Conservation (phyloP, 139 green algal genomes). For the Picochlorum sp. region DNA sequence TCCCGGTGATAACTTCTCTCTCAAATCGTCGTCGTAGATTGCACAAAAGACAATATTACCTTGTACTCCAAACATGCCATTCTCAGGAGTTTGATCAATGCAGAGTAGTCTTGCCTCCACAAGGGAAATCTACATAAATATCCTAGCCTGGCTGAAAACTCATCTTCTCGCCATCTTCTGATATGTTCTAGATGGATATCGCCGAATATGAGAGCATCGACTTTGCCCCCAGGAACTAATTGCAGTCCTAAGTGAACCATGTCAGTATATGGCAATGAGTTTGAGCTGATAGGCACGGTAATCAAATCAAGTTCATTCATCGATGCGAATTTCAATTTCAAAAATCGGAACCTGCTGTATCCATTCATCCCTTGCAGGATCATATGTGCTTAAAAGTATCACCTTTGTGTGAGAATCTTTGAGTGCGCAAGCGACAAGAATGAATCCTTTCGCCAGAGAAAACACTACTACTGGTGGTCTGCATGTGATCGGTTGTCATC, state of each 20-base stretch:
- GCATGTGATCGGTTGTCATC: background rate
- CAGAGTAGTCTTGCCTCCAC: background rate
- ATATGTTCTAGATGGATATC: background rate
- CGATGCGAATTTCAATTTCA: background rate
- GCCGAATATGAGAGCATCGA: background rate
- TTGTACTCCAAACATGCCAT: background rate
- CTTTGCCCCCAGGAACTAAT: conserved; percentile 1
- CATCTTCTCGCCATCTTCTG: conserved; percentile 1
- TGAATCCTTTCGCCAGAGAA: conserved; percentile 2
- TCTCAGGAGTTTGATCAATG: background rate
- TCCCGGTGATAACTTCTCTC: background rate
- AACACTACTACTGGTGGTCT: background rate
- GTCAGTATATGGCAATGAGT: background rate
- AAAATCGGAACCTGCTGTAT: background rate
- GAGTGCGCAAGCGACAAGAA: background rate
- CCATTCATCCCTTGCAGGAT: background rate
- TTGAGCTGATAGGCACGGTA: background rate
- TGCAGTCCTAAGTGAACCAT: background rate
- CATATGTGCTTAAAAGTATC: background rate
- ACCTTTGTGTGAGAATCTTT: background rate
- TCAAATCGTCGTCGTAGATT: background rate
- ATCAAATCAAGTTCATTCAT: background rate
- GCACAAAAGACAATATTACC: background rate
- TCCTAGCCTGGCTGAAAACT: background rate
- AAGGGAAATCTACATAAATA: background rate